phyloP scores from a whole-genome alignment of 108 stramenopile genomes.

The Fragilaria radians region DNA sequence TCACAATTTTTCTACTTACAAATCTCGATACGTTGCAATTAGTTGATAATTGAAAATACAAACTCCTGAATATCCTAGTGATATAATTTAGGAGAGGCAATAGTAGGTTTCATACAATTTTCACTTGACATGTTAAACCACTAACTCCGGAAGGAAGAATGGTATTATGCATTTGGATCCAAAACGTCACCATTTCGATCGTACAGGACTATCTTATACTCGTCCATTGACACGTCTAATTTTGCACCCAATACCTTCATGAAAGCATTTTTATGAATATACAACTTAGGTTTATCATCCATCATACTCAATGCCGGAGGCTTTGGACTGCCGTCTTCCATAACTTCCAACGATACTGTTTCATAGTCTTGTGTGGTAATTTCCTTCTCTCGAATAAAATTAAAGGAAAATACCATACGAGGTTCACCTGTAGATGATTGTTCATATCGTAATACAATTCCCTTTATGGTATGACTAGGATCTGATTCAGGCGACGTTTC shows the following conservation, averaged over 20 bases:
- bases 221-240: slow-evolving; percentile 53
- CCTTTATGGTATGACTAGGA: slow-evolving; percentile 25
- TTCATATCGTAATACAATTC: slow-evolving; percentile 63
- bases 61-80: too few relatives aligned
- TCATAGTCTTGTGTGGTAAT: not conserved
- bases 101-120: too few relatives aligned
- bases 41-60: too few relatives aligned
- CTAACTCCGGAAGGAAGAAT: too few relatives aligned
- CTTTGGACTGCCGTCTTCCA: slow-evolving; percentile 65
- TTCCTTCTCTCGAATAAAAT: slow-evolving; percentile 57
- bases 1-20: too few relatives aligned
- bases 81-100: too few relatives aligned
- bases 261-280: slow-evolving; percentile 69
- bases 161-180: slow-evolving; percentile 74
- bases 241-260: slow-evolving; percentile 79
- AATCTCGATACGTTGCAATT: too few relatives aligned
- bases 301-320: slow-evolving; percentile 44
- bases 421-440: slow-evolving; percentile 56
- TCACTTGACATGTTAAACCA: too few relatives aligned
- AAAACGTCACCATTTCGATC: slow-evolving; percentile 67
- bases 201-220: slow-evolving; percentile 43
- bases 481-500: slow-evolving; percentile 31
- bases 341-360: slow-evolving; percentile 67
- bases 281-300: slow-evolving; percentile 69
- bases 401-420: slow-evolving; percentile 80